phyloP scores from a whole-genome alignment of 2,329 filamentous ascomycete genomes.

The Aspergillus quadricinctus region DNA sequence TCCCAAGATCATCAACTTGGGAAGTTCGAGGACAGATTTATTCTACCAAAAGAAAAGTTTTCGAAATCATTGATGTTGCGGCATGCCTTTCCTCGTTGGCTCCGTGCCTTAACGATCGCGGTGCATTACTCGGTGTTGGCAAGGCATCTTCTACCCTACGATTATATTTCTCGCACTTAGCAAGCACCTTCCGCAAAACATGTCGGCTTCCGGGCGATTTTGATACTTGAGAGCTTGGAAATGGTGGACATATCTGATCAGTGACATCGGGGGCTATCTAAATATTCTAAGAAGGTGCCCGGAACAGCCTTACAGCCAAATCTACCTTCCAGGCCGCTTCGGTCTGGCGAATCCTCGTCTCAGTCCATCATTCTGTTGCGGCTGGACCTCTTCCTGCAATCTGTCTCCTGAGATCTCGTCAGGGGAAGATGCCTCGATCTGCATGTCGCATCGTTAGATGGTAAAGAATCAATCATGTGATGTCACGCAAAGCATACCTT shows the following conservation, averaged over 20 bases:
- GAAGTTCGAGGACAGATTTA: conserved; percentile 91
- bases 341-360: conserved; percentile 59
- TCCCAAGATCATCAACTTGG: conserved; percentile 98
- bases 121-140: not conserved
- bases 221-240: not conserved
- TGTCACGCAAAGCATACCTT: conserved; percentile 37
- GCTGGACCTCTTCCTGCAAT: conserved; percentile 51
- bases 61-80: conserved; percentile 37
- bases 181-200: not conserved
- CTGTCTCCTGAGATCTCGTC: conserved; percentile 53
- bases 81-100: conserved; percentile 2
- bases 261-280: not conserved
- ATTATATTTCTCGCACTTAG: not conserved
- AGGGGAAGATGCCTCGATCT: conserved; percentile 57
- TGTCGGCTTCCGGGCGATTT: not conserved
- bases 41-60: conserved; percentile 67
- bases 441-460: conserved; percentile 17
- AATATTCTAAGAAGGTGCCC: not conserved
- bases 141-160: not conserved
- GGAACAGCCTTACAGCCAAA: not conserved
- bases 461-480: conserved; percentile 2
- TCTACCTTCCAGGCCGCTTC: conserved; percentile 55
- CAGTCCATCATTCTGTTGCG: conserved; percentile 43
- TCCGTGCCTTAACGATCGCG: conserved; percentile 7
- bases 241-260: not conserved